A percentile compares a stretch with the other conserved stretches of the same genome.
Evolutionary conservation across 257 asterid genomes (phyloP).

Genomic region (Henckelia pumila): DNA sequence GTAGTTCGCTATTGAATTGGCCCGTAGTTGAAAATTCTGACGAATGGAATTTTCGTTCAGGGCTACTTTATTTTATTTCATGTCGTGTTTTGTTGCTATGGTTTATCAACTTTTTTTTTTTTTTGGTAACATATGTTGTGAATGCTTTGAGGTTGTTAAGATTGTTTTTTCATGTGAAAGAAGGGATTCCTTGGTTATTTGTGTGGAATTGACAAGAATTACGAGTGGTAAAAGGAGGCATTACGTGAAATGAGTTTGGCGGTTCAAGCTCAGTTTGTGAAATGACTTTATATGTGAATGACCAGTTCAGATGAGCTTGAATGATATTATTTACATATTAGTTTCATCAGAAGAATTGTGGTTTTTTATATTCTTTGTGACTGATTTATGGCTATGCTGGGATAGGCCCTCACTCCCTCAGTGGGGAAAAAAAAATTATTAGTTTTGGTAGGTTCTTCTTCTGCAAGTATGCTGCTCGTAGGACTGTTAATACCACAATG

Average conservation of each 20-base stretch:
- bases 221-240: constrained; percentile 13
- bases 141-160: constrained; percentile 14
- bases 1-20: constrained; percentile 10
- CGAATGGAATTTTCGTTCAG: constrained; percentile 11
- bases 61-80: constrained; percentile 14
- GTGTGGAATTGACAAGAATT: neutral
- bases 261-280: neutral
- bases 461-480: constrained; percentile 12
- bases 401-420: too few relatives aligned
- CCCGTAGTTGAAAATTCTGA: constrained; percentile 4
- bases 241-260: neutral
- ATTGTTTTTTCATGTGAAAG: constrained; percentile 15
- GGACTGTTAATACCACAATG: constrained; percentile 11
- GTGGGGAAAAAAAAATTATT: neutral
- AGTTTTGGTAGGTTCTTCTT: constrained; percentile 3
- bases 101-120: neutral
- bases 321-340: neutral
- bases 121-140: constrained; percentile 9
- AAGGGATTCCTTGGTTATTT: constrained; percentile 1
- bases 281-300: neutral
- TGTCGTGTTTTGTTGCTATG: constrained; percentile 6
- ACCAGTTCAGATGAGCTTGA: neutral
- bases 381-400: too few relatives aligned
- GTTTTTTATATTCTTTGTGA: neutral
- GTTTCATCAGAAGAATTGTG: neutral